Conservation (phyloP, 768 basidiomycete species). For the Leccinum boreale region DNA sequence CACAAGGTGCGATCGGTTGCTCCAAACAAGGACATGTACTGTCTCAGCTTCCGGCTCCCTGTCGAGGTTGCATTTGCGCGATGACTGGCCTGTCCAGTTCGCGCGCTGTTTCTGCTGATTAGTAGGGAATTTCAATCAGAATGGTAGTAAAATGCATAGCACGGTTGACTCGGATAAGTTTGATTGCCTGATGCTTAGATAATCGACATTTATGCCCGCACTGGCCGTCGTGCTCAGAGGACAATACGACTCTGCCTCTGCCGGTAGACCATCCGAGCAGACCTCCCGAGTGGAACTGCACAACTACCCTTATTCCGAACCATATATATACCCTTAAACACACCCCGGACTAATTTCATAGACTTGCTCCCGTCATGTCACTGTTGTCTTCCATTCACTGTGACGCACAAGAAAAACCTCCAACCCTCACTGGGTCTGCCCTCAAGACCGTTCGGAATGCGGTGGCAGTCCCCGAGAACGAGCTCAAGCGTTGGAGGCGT, state of each 20-base stretch:
- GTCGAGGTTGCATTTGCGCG: conserved; percentile 36
- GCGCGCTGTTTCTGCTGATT: not conserved
- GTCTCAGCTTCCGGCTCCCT: conserved; percentile 82
- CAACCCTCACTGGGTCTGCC: conserved; percentile 50
- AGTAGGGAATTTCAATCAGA: not conserved
- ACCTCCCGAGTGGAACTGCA: conserved; percentile 14
- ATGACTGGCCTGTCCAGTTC: conserved; percentile 3
- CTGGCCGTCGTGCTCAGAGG: not conserved
- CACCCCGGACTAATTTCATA: conserved; percentile 29
- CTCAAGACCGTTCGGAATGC: conserved; percentile 65
- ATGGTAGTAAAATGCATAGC: not conserved
- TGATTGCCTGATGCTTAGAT: conserved; percentile 27
- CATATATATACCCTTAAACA: conserved; percentile 36
- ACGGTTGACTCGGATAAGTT: conserved; percentile 27
- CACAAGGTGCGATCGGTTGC: conserved; percentile 91
- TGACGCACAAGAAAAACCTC: conserved; percentile 41
- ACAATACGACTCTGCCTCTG: conserved; percentile 5
- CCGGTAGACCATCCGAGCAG: conserved; percentile 10
- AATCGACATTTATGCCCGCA: conserved; percentile 35
- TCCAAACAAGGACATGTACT: conserved; percentile 97
- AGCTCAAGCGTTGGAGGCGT: conserved; percentile 85
- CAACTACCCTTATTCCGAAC: conserved; percentile 17
- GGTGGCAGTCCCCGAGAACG: conserved; percentile 71
- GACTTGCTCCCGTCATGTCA: conserved; percentile 33
- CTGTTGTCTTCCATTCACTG: conserved; percentile 45